Conservation (phyloP, 2,329 filamentous ascomycete species). For the Arthrobotrys conoides region DNA sequence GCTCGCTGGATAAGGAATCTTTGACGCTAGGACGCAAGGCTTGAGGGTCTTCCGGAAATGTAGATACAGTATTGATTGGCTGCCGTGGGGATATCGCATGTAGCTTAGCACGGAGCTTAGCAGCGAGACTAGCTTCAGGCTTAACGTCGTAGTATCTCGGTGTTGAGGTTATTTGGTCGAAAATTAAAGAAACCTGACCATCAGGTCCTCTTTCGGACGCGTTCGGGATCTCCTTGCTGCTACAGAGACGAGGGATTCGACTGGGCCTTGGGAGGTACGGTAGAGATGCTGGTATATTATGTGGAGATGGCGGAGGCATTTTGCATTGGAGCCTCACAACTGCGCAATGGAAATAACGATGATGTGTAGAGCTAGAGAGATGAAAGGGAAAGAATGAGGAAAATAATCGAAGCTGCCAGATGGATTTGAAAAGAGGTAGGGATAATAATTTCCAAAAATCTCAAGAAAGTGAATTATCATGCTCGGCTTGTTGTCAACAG, state of each 20-base stretch:
- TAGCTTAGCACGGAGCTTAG: constrained; percentile 30
- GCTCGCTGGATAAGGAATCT: background rate
- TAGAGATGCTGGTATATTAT: background rate
- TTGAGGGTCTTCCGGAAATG: background rate
- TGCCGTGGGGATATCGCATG: constrained; percentile 27
- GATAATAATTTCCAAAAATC: too few species aligned
- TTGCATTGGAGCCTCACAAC: too few species aligned
- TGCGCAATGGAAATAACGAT: too few species aligned
- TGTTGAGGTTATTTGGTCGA: background rate
- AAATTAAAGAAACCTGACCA: background rate
- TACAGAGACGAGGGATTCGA: constrained; percentile 18
- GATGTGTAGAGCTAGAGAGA: too few species aligned
- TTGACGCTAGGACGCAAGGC: background rate
- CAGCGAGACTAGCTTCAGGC: constrained; percentile 2
- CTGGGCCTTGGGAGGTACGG: constrained; percentile 6
- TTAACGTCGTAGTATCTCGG: too few species aligned
- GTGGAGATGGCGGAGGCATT: background rate
- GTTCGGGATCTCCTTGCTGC: background rate
- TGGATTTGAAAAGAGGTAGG: too few species aligned
- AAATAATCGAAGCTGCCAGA: too few species aligned
- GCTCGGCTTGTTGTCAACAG: too few species aligned
- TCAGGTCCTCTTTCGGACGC: background rate
- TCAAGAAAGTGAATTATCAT: too few species aligned
- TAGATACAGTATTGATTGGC: too few species aligned
- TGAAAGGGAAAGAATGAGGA: too few species aligned